phyloP scores from a whole-genome alignment of 331 rosid genomes.

The Erythrophleum ivorense region DNA sequence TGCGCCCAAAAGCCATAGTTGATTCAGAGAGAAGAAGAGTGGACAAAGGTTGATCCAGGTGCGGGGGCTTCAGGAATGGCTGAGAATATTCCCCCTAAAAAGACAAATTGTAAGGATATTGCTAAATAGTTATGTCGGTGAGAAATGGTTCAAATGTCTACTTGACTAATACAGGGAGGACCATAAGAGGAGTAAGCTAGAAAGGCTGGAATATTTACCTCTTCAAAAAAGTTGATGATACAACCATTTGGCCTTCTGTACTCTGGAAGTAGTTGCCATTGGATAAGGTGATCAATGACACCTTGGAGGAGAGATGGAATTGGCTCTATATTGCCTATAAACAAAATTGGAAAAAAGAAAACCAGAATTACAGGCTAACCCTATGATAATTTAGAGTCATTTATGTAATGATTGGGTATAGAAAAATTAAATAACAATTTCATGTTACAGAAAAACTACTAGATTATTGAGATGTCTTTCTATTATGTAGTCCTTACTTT shows the following conservation, averaged over 20 bases:
- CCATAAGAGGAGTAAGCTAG: slow-evolving; percentile 38
- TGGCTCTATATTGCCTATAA: slow-evolving; percentile 81
- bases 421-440: neutral
- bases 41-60: slow-evolving; percentile 93
- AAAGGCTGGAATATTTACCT: slow-evolving; percentile 66
- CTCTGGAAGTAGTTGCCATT: slow-evolving; percentile 93
- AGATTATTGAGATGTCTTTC: slow-evolving; percentile 31
- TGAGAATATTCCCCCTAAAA: slow-evolving; percentile 89
- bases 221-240: slow-evolving; percentile 89
- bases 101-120: slow-evolving; percentile 6
- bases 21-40: slow-evolving; percentile 91
- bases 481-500: slow-evolving; percentile 51
- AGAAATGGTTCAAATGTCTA: slow-evolving; percentile 36
- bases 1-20: slow-evolving; percentile 92
- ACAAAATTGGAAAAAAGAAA: slow-evolving; percentile 17
- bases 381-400: neutral
- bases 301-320: slow-evolving; percentile 77
- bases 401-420: neutral
- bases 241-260: slow-evolving; percentile 97
- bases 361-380: slow-evolving; percentile 13
- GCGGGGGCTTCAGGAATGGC: slow-evolving; percentile 98
- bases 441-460: slow-evolving; percentile 5
- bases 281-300: slow-evolving; percentile 90
- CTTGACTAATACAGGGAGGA: slow-evolving; percentile 40
- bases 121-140: slow-evolving; percentile 29